phyloP scores from a whole-genome alignment of 768 basidiomycete genomes.

The Psilocybe tampanensis region DNA sequence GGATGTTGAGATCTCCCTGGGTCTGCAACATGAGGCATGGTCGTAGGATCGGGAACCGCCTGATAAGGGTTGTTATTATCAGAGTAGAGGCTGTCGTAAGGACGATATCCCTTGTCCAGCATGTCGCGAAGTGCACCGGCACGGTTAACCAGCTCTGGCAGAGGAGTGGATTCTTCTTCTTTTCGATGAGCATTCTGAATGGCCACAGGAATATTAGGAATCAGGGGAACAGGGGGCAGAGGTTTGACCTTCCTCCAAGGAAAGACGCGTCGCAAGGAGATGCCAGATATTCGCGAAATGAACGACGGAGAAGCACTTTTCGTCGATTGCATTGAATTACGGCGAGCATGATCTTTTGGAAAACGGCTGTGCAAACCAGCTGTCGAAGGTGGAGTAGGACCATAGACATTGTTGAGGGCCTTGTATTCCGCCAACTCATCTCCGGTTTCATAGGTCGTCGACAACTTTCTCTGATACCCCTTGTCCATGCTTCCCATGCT shows the following conservation, averaged over 20 bases:
- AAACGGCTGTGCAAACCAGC: constrained; percentile 15
- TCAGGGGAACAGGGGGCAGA: constrained; percentile 58
- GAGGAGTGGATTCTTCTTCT: constrained; percentile 47
- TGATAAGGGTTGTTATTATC: constrained; percentile 22
- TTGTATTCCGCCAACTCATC: constrained; percentile 19
- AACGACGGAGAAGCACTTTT: constrained; percentile 53
- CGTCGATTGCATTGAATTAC: constrained; percentile 47
- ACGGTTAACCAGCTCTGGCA: constrained; percentile 53
- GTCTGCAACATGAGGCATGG: constrained; percentile 8
- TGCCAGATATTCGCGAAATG: constrained; percentile 48
- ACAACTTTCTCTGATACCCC: constrained; percentile 19
- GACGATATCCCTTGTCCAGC: constrained; percentile 55
- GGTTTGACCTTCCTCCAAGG: constrained; percentile 52
- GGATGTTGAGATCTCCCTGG: constrained; percentile 8
- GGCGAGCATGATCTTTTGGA: constrained; percentile 20
- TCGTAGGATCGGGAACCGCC: constrained; percentile 8
- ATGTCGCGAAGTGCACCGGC: constrained; percentile 50
- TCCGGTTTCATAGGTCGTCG: constrained; percentile 24
- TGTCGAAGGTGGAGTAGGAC: constrained; percentile 11
- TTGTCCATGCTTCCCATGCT: constrained; percentile 23
- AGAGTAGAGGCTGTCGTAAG: constrained; percentile 43
- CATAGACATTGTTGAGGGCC: constrained; percentile 4
- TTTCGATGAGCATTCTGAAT: constrained; percentile 43
- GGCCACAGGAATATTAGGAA: constrained; percentile 47
- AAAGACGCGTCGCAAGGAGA: constrained; percentile 38